Percentiles rank a stretch among this genome's conserved stretches.
These are phyloP conservation scores for Stachybotrys chlorohalonatus DNA, from an alignment of 2,329 filamentous ascomycete genomes.

Conservation along the genomic window DNA sequence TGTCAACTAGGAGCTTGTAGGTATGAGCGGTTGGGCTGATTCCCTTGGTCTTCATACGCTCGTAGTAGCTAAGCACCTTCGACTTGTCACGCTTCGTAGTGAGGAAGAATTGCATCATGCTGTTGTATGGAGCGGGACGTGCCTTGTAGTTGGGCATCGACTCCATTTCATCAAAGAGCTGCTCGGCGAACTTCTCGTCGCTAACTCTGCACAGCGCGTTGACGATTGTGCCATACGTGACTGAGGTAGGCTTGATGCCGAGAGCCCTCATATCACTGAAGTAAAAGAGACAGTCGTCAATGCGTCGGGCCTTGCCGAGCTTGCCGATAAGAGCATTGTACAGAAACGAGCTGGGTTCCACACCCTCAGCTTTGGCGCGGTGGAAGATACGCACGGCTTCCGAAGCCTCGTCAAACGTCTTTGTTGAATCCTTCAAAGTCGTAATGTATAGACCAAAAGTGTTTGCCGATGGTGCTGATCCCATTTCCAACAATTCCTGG, in stretches of 20 bases:
- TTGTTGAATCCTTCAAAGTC: constrained; percentile 93
- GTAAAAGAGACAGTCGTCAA: constrained; percentile 96
- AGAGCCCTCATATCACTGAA: constrained; percentile 95
- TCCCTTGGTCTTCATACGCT: constrained; percentile 80
- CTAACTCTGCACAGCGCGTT: constrained; percentile 95
- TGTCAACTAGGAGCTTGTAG: constrained; percentile 94
- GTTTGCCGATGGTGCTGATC: constrained; percentile 86
- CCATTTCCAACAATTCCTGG: constrained; percentile 84
- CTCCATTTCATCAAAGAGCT: constrained; percentile 99
- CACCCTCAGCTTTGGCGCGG: constrained; percentile 83
- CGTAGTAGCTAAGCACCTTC: constrained; percentile 91
- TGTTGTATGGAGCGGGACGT: constrained; percentile 94
- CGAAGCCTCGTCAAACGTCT: constrained; percentile 95
- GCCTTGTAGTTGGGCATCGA: constrained; percentile 98
- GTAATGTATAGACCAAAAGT: constrained; percentile 98
- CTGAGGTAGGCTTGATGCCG: constrained; percentile 89
- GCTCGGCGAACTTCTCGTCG: constrained; percentile 94
- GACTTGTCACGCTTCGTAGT: constrained; percentile 92
- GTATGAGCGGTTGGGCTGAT: constrained; percentile 93
- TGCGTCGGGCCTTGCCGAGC: constrained; percentile 92
- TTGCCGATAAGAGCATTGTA: constrained; percentile 99
- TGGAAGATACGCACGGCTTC: constrained; percentile 98
- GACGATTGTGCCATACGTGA: constrained; percentile 96
- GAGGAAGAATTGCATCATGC: constrained; percentile 98
- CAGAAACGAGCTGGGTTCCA: constrained; percentile 91